A percentile compares a stretch with the other conserved stretches of the same genome.
Conservation (phyloP, 495 filamentous ascomycete genomes). For the Aspergillus hancockii region DNA sequence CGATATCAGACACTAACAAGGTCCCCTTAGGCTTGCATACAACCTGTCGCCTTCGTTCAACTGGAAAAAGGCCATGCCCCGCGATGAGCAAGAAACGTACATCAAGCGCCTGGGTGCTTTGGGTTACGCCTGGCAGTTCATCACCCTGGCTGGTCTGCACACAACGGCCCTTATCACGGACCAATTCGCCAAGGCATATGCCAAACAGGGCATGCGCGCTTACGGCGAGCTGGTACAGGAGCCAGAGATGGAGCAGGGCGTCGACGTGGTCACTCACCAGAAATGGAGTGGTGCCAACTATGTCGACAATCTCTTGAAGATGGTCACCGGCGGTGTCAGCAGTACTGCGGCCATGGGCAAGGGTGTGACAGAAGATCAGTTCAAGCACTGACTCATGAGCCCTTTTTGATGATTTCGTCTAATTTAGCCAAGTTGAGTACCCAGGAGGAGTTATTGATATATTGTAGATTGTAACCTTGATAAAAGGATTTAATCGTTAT, state of each 20-base stretch:
- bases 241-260: conserved; percentile 85
- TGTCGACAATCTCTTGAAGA: conserved; percentile 90
- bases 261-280: conserved; percentile 97
- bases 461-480: conserved; percentile 1
- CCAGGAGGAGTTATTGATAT: conserved; percentile 1
- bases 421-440: conserved; percentile 2
- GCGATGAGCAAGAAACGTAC: conserved; percentile 93
- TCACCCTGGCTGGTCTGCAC: conserved; percentile 97
- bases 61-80: conserved; percentile 97
- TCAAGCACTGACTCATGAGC: conserved; percentile 48
- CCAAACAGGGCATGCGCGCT: conserved; percentile 84
- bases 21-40: conserved; percentile 71
- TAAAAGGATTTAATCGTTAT: background rate
- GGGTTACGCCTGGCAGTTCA: conserved; percentile 99
- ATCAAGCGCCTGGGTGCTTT: conserved; percentile 83
- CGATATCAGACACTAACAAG: conserved; percentile 14
- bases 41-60: conserved; percentile 99
- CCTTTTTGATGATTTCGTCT: background rate
- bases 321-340: conserved; percentile 93
- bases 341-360: conserved; percentile 94
- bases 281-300: conserved; percentile 97
- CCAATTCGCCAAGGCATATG: conserved; percentile 82
- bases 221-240: conserved; percentile 97
- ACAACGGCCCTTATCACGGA: conserved; percentile 89
- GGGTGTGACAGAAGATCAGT: conserved; percentile 98